phyloP scores from a whole-genome alignment of 2,329 filamentous ascomycete genomes.

The Acrodontium crateriforme region DNA sequence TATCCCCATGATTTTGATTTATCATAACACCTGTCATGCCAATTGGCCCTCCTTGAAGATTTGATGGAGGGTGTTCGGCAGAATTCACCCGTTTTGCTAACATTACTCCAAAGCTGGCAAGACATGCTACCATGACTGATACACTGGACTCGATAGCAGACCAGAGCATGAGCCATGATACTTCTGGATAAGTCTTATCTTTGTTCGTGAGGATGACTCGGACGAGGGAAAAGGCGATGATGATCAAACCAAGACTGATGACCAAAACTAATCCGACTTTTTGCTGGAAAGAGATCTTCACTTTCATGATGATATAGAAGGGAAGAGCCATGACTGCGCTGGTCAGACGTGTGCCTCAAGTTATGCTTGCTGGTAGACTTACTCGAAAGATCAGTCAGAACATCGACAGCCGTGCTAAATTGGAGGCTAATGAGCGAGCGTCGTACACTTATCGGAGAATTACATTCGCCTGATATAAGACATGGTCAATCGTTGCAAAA shows the following conservation, averaged over 20 bases:
- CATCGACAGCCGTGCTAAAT: conserved; percentile 11
- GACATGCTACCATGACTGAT: conserved; percentile 6
- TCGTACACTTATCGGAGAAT: conserved; percentile 2
- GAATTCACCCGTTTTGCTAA: too few relatives aligned
- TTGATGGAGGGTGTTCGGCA: too few relatives aligned
- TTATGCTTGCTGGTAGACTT: too few relatives aligned
- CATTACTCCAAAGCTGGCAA: conserved; percentile 8
- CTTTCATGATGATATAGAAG: conserved; percentile 1
- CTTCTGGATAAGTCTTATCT: conserved; percentile 5
- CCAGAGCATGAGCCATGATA: conserved; percentile 9
- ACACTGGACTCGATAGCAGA: conserved; percentile 7
- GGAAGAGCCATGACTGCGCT: conserved; percentile 4
- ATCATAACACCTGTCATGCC: too few relatives aligned
- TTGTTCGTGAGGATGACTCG: conserved; percentile 7
- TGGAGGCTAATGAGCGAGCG: conserved; percentile 6
- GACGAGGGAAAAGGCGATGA: conserved; percentile 8
- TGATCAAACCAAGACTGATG: conserved; percentile 11
- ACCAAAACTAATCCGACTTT: conserved; percentile 10
- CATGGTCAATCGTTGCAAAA: background rate
- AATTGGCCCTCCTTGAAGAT: too few relatives aligned
- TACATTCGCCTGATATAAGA: conserved; percentile 3
- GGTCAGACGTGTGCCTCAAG: too few relatives aligned
- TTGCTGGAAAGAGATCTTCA: conserved; percentile 3
- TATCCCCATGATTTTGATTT: too few relatives aligned
- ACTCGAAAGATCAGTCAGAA: conserved; percentile 10